Evolutionary conservation across 2,329 filamentous ascomycete species (phyloP), one percentile per base, ranked within the genome.

Genomic region (Sporothrix variecibatus): DNA sequence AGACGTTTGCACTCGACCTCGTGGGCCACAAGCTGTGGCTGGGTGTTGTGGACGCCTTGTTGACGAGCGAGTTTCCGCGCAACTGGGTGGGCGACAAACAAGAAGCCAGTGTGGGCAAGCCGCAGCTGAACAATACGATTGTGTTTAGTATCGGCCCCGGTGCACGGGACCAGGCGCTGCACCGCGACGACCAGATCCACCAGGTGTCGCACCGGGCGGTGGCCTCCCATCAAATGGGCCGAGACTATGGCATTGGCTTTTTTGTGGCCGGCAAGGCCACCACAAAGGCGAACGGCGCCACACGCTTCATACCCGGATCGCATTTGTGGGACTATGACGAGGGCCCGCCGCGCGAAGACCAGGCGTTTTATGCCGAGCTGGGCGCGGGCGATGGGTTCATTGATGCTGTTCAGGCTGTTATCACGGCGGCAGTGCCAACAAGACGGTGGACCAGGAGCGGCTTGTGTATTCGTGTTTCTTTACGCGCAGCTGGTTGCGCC

Each of bases 231-330:
- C 40, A 51, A 11, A 51, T 78, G 3, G 78, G 78, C 64, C 76
- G 77, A 0, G 80, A 80, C 69, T 72, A 75, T 12, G 78, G 76
- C 6, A 77, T 80, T 38, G 79, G 81, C 49, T 79, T 82, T 40
- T 83, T 83, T 72, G 79, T 83, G 8, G 82, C 80, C 0, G 82
- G 77, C 7, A 81, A 79, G 68, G 56, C 71, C 70, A 75, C 72
- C 3, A 82, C 81, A 0, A 75, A 74, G 5, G 68, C 76, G 20
- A 83, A 83, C 73, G 82, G 82, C 1, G 82, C 81, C 20, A 83
- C 82, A 4, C 76, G 80, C 5, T 79, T 83, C 73, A 79, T 84
- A 43, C 82, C 82, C 1, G 80, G 82, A 0, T 79, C 76, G n/a
- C 82, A 84, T 71, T 78, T 83, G 0, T 81, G 80, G 80, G 79